Percentiles rank a stretch among this genome's conserved stretches.
phyloP scores from a whole-genome alignment of 129 eudicot species.

The Lonicera japonica region DNA sequence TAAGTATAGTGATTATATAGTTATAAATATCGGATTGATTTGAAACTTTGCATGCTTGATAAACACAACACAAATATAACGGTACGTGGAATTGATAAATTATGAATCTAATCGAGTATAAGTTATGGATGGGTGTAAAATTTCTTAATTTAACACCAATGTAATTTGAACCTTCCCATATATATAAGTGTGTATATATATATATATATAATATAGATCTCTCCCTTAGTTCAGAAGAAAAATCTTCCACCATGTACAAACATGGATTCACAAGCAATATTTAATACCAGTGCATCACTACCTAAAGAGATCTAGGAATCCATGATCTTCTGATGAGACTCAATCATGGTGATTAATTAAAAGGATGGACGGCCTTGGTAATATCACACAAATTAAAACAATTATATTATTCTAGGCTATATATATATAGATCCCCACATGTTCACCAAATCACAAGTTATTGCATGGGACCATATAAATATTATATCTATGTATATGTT shows the following conservation, averaged over 20 bases:
- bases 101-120: too few relatives aligned
- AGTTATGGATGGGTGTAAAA: too few relatives aligned
- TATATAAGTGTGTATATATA: neutral
- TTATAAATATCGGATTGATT: too few relatives aligned
- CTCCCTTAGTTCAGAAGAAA: conserved; percentile 7
- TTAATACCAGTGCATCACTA: neutral
- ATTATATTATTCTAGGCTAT: neutral
- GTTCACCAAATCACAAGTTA: conserved; percentile 18
- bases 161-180: too few relatives aligned
- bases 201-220: neutral
- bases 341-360: conserved; percentile 19
- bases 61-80: too few relatives aligned
- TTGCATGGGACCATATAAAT: conserved; percentile 2
- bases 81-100: too few relatives aligned
- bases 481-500: neutral
- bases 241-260: conserved; percentile 16
- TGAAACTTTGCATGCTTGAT: too few relatives aligned
- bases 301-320: conserved; percentile 21
- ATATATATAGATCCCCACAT: conserved; percentile 9
- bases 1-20: too few relatives aligned
- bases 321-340: conserved; percentile 12
- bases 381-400: neutral
- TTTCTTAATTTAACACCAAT: too few relatives aligned
- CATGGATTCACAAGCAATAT: conserved; percentile 13
- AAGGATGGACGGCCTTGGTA: neutral